phyloP scores from a whole-genome alignment of 2,329 filamentous ascomycete species.

The Akanthomyces uredinophilus region DNA sequence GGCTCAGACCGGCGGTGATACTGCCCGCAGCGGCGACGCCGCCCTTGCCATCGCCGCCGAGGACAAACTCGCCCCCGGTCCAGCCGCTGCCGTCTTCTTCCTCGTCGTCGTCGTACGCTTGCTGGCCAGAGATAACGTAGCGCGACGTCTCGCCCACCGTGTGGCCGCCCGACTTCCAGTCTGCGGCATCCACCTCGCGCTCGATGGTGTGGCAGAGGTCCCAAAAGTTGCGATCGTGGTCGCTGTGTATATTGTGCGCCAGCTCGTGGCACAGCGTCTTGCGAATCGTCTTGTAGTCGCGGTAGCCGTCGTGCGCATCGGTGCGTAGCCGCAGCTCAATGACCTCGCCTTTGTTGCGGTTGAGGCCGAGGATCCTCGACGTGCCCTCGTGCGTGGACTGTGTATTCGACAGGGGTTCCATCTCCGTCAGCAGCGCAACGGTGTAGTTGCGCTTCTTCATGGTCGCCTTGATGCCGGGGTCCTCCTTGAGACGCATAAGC shows the following conservation, averaged over 20 bases:
- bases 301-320: conserved; percentile 87
- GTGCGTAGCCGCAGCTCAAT: conserved; percentile 90
- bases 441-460: conserved; percentile 84
- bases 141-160: conserved; percentile 60
- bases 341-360: conserved; percentile 80
- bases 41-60: conserved; percentile 54
- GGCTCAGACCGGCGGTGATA: conserved; percentile 46
- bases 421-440: conserved; percentile 85
- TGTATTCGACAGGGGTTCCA: conserved; percentile 85
- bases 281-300: conserved; percentile 87
- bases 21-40: conserved; percentile 41
- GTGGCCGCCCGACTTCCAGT: conserved; percentile 70
- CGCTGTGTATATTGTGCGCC: conserved; percentile 81
- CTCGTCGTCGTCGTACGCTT: conserved; percentile 38
- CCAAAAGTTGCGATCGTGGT: conserved; percentile 88
- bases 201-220: conserved; percentile 82
- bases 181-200: conserved; percentile 71
- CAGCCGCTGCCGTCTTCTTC: conserved; percentile 64
- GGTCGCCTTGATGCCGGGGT: conserved; percentile 75
- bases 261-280: conserved; percentile 93
- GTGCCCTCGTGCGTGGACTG: conserved; percentile 62
- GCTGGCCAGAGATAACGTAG: conserved; percentile 47
- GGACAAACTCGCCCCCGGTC: conserved; percentile 73
- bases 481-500: conserved; percentile 69
- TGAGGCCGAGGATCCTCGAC: conserved; percentile 77